Base-by-base conservation (phyloP, 441 rosid genomes). In the Cnidoscolus chayamansa region DNA sequence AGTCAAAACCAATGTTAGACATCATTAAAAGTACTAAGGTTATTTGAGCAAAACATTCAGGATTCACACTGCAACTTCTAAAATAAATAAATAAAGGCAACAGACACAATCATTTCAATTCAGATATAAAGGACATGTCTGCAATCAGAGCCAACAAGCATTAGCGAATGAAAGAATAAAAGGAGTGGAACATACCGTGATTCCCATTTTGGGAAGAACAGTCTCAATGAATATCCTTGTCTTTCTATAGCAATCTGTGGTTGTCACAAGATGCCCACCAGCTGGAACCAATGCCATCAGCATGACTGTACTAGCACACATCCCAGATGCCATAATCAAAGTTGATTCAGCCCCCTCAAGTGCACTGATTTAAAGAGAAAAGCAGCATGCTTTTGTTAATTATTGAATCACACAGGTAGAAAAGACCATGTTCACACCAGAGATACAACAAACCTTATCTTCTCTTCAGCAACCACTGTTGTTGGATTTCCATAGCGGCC, bases 401-500 rank as follows among this genome's bases (percentile, higher is more conserved):
- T 47, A 59, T 74, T 30, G 13, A 68, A 80, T 25, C 49, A 30
- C 54, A 76, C 0, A 35, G 61, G 7, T 54, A 57, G 62, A 70
- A n/a, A 37, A 40, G 47, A 31, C 40, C 64, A 17, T 19, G 15
- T 10, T 16, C 20, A 2, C 12, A 59, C 37, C 2, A 19, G 20
- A 64, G 59, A 19, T 37, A 45, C 35, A 25, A 35, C 45, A 53
- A 70, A 94, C 99, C 99, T 94, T 71, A 95, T 81, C 81, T 95
- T 95, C 74, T 91, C 89, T 82, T 91, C 99, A 1, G 75, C 78
- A 54, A 91, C 96, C 49, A 75, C 87, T 1, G 99, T 95, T 6
- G 99, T 95, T 3, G 99, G 99, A 84, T 95, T 95, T 65, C 99
- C 99, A 83, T 95, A 95, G 50, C 99, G 87, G 55, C 99, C 99